Evolutionary conservation across 192 early-diverging fungal species (phyloP).

Genomic region (Entophlyctis luteolus): DNA sequence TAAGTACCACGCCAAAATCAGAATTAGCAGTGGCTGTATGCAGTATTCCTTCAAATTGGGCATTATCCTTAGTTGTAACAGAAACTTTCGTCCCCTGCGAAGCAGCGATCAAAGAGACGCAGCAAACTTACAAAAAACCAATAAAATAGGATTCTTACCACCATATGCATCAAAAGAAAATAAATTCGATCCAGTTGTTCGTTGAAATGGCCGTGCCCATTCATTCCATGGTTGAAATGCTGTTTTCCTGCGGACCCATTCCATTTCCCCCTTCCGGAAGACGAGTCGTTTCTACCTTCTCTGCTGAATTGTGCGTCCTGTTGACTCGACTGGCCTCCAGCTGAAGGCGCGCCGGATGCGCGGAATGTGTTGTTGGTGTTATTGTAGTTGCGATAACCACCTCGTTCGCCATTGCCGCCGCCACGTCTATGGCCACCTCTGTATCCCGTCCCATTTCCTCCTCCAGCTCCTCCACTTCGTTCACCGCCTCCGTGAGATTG

Average conservation of each 20-base stretch:
- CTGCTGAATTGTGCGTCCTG: too few relatives aligned
- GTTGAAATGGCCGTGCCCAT: not conserved
- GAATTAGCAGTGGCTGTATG: constrained; percentile 55
- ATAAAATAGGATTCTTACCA: constrained; percentile 45
- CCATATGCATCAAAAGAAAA: constrained; percentile 60
- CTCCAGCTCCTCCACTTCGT: not conserved
- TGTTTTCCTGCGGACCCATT: too few relatives aligned
- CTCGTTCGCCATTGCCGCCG: not conserved
- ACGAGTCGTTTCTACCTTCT: not conserved
- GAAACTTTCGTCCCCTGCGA: constrained; percentile 63
- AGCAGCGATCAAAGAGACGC: too few relatives aligned
- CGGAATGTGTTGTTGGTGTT: constrained; percentile 2
- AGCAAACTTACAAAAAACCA: too few relatives aligned
- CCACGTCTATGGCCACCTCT: not conserved
- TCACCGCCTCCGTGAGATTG: not conserved
- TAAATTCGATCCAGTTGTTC: constrained; percentile 60
- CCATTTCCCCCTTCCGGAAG: not conserved
- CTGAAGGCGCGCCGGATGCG: too few relatives aligned
- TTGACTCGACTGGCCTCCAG: too few relatives aligned
- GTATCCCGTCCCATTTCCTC: not conserved
- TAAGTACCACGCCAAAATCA: constrained; percentile 65
- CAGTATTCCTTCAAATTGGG: constrained; percentile 67
- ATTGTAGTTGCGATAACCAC: not conserved
- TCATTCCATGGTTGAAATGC: not conserved
- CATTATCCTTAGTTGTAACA: constrained; percentile 55